Evolutionary conservation across 2,329 filamentous ascomycete species (phyloP).

Genomic region (Colletotrichum musae): DNA sequence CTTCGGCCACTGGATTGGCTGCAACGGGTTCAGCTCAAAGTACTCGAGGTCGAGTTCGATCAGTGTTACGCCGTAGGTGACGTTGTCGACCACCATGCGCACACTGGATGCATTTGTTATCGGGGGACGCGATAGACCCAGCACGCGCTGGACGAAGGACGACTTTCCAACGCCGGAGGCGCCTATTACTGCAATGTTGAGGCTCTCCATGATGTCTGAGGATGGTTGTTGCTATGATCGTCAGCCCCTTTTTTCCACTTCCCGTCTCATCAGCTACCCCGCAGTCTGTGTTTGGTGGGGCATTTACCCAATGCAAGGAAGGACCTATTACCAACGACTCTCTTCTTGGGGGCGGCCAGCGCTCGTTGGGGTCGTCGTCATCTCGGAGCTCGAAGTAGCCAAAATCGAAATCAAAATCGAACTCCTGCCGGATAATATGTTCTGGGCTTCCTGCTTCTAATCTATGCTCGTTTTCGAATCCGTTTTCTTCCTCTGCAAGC

Average conservation of each 20-base stretch:
- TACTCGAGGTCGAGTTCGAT: constrained; percentile 77
- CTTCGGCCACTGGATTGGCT: constrained; percentile 76
- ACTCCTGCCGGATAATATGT: constrained; percentile 22
- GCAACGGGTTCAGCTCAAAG: constrained; percentile 72
- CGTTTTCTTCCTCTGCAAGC: constrained; percentile 37
- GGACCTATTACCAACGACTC: constrained; percentile 62
- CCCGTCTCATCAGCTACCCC: constrained; percentile 40
- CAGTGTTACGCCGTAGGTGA: constrained; percentile 71
- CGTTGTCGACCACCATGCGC: constrained; percentile 71
- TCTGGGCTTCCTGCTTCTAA: constrained; percentile 46
- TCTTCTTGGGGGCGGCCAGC: constrained; percentile 63
- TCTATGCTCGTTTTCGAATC: constrained; percentile 41
- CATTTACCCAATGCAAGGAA: constrained; percentile 55
- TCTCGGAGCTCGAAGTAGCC: constrained; percentile 47
- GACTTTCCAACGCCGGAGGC: constrained; percentile 78
- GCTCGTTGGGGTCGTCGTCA: constrained; percentile 55
- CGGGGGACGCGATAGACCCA: constrained; percentile 68
- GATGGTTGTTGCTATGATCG: constrained; percentile 40
- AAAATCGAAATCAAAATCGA: constrained; percentile 23
- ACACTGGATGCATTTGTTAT: constrained; percentile 69
- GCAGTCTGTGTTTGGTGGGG: constrained; percentile 40
- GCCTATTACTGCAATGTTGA: constrained; percentile 78
- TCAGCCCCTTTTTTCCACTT: constrained; percentile 42
- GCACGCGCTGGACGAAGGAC: constrained; percentile 75
- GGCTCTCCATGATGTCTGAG: constrained; percentile 66